Conservation (phyloP, 257 asterid genomes). For the Solanum lycopersicoides region DNA sequence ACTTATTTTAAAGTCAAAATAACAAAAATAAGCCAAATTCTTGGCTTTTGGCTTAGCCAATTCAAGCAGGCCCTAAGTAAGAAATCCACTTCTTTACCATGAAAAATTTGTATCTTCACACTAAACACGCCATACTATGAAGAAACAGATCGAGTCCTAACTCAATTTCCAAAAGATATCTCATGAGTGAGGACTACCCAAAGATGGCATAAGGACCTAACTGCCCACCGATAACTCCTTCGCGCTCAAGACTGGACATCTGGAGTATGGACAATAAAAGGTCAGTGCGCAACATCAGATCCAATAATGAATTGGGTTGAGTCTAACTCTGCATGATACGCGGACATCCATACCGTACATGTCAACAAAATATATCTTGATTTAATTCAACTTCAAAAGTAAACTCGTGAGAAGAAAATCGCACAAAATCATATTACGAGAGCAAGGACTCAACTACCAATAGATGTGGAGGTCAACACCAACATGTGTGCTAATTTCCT, state of each 20-base stretch:
- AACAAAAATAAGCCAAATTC: too few species aligned
- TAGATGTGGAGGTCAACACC: not conserved
- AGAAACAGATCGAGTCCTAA: fast-evolving
- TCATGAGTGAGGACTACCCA: not conserved
- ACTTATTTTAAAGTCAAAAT: too few species aligned
- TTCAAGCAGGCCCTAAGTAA: too few species aligned
- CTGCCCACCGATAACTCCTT: not conserved
- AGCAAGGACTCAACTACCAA: not conserved
- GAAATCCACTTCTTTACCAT: not conserved
- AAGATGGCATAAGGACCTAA: not conserved
- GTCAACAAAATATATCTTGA: not conserved
- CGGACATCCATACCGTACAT: too few species aligned
- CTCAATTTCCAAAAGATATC: not conserved
- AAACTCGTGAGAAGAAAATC: too few species aligned
- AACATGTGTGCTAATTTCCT: not conserved
- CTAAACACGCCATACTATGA: not conserved
- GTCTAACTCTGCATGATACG: not conserved
- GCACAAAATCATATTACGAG: not conserved
- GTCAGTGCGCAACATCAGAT: not conserved
- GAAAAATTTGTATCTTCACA: not conserved
- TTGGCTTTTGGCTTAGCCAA: too few species aligned
- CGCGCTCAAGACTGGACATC: not conserved
- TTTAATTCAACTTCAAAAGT: too few species aligned
- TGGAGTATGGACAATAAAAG: not conserved
- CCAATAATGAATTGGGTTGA: not conserved